phyloP scores from a whole-genome alignment of 1,284 basidiomycete species.

The Rhodotorula sp. region DNA sequence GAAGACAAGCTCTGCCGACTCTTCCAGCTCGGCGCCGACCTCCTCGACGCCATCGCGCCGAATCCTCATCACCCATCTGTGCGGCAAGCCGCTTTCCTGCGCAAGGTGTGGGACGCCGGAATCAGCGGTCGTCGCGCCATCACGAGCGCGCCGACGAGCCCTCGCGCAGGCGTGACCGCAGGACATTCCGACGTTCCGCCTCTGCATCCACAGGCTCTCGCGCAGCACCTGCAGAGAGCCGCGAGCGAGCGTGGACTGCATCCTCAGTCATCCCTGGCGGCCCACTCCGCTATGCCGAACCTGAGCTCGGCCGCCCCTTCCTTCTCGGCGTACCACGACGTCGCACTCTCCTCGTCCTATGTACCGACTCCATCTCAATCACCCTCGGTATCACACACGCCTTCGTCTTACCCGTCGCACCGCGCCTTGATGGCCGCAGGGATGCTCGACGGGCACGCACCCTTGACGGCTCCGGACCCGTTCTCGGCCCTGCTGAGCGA shows the following conservation, averaged over 20 bases:
- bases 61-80: conserved; percentile 28
- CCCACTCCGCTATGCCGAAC: background rate
- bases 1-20: conserved; percentile 39
- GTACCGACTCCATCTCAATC: background rate
- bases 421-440: background rate
- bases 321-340: background rate
- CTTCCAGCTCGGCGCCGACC: conserved; percentile 37
- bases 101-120: conserved; percentile 35
- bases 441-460: background rate
- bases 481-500: conserved; percentile 32
- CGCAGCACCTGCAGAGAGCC: background rate
- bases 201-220: background rate
- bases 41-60: conserved; percentile 38
- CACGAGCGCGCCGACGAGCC: conserved; percentile 30
- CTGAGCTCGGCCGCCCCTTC: background rate
- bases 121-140: conserved; percentile 26
- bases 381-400: background rate
- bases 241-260: background rate
- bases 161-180: background rate
- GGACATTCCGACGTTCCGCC: background rate
- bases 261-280: background rate
- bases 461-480: conserved; percentile 19
- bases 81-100: conserved; percentile 39
- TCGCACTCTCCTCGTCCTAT: background rate
- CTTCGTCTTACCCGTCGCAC: background rate